phyloP scores from a whole-genome alignment of 106 monocot genomes.

The Narthecium ossifragum region DNA sequence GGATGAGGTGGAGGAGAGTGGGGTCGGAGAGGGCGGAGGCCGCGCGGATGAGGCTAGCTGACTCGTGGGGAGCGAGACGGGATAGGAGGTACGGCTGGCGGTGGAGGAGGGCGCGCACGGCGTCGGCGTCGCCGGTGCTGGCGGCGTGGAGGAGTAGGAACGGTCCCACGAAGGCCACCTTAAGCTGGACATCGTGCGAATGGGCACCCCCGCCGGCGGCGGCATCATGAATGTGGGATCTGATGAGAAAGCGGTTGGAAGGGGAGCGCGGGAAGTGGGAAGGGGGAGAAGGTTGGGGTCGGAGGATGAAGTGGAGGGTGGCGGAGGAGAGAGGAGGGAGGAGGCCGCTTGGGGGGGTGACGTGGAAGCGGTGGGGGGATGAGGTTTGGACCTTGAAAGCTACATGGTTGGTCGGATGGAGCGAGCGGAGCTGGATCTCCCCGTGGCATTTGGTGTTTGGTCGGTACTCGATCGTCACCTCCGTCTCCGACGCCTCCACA shows the following conservation, averaged over 20 bases:
- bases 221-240: too few species aligned
- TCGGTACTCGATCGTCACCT: slow-evolving; percentile 56
- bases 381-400: slow-evolving; percentile 70
- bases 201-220: slow-evolving; percentile 2
- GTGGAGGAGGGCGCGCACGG: slow-evolving; percentile 23
- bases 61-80: slow-evolving; percentile 42
- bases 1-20: slow-evolving; percentile 10
- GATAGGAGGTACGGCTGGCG: slow-evolving; percentile 24
- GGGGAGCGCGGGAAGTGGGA: slow-evolving; percentile 37
- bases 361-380: slow-evolving; percentile 63
- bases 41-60: too few species aligned
- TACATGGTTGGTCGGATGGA: slow-evolving; percentile 34
- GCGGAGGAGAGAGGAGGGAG: slow-evolving; percentile 39
- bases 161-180: slow-evolving; percentile 36
- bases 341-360: slow-evolving; percentile 55
- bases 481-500: slow-evolving; percentile 40
- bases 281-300: slow-evolving; percentile 35
- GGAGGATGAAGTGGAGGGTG: slow-evolving; percentile 51
- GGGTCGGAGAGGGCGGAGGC: slow-evolving; percentile 10
- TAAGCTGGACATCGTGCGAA: too few species aligned
- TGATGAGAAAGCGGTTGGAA: slow-evolving; percentile 58
- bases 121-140: slow-evolving; percentile 18
- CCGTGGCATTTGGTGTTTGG: slow-evolving; percentile 42
- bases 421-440: slow-evolving; percentile 47
- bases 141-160: slow-evolving; percentile 36